phyloP scores from a whole-genome alignment of 345 rosid genomes.

The Eutrema japonicum region DNA sequence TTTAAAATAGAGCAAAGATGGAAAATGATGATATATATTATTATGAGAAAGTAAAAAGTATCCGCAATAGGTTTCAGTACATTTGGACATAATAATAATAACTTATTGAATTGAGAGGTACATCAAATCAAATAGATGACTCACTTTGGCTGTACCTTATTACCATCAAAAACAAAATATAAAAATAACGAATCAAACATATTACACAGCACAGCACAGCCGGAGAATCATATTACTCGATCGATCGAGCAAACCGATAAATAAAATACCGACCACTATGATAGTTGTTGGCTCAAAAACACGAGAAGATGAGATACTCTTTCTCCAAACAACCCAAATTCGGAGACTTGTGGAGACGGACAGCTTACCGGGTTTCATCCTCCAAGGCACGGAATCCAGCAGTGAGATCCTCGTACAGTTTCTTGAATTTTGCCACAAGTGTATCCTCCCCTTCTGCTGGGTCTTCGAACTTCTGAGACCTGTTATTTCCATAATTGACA shows the following conservation, averaged over 20 bases:
- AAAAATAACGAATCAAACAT: conserved; percentile 42
- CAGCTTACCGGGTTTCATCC: conserved; percentile 85
- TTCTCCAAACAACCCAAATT: conserved; percentile 32
- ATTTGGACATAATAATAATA: conserved; percentile 23
- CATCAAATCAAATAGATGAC: conserved; percentile 38
- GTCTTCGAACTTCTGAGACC: conserved; percentile 98
- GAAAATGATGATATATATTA: neutral
- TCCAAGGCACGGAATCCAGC: conserved; percentile 96
- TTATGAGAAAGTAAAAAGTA: conserved; percentile 1
- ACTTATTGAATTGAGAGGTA: conserved; percentile 39
- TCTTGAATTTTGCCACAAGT: conserved; percentile 80
- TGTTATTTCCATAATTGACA: conserved; percentile 40
- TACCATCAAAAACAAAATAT: conserved; percentile 39
- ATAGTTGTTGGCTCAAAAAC: conserved; percentile 46
- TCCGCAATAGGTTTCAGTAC: conserved; percentile 19
- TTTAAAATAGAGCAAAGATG: neutral
- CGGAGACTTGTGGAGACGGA: neutral
- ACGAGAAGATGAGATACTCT: conserved; percentile 34
- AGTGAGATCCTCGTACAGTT: conserved; percentile 83
- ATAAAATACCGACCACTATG: conserved; percentile 43
- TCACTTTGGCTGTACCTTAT: conserved; percentile 45
- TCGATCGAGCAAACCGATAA: conserved; percentile 34
- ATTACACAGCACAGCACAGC: conserved; percentile 41
- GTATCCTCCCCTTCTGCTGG: conserved; percentile 97
- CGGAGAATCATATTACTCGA: conserved; percentile 39